Evolutionary conservation across 2,329 filamentous ascomycete genomes (phyloP).

Genomic region (Rutstroemia sp.): DNA sequence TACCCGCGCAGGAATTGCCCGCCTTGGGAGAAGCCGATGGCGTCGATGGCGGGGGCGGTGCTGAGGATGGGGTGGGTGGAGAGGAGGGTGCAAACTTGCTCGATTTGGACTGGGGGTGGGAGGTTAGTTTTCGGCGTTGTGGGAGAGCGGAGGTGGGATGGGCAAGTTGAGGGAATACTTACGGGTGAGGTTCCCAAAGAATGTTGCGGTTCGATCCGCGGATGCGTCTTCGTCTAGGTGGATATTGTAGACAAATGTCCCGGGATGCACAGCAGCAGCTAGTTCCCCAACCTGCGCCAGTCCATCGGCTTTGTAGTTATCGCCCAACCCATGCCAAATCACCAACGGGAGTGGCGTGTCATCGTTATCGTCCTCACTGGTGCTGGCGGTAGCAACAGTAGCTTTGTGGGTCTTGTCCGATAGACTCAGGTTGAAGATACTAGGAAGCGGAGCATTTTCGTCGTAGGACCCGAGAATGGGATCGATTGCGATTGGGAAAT

Average conservation of each 20-base stretch:
- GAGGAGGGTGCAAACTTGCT: constrained; percentile 69
- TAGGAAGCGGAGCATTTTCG: constrained; percentile 1
- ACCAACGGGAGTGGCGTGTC: constrained; percentile 78
- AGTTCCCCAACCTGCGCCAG: constrained; percentile 65
- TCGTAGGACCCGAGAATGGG: not conserved
- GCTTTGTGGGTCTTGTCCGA: constrained; percentile 1
- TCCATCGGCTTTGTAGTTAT: constrained; percentile 70
- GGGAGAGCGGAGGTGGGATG: no score
- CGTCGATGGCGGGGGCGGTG: constrained; percentile 77
- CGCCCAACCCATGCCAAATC: constrained; percentile 84
- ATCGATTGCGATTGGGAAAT: not conserved
- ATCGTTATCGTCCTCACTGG: constrained; percentile 29
- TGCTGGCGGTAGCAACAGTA: not conserved
- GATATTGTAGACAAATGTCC: constrained; percentile 77
- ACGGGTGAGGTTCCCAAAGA: constrained; percentile 77
- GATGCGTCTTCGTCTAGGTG: constrained; percentile 54
- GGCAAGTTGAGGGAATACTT: not conserved
- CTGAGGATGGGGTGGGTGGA: constrained; percentile 70
- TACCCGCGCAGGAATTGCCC: constrained; percentile 93
- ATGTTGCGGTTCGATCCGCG: constrained; percentile 74
- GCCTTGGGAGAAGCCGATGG: constrained; percentile 90
- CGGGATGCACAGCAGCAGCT: constrained; percentile 65
- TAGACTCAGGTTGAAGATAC: constrained; percentile 3
- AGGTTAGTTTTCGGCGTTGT: not conserved
- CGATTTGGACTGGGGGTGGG: constrained; percentile 49